Evolutionary conservation across 1,284 basidiomycete genomes (phyloP).

Genomic region (Austroboletus niveus): DNA sequence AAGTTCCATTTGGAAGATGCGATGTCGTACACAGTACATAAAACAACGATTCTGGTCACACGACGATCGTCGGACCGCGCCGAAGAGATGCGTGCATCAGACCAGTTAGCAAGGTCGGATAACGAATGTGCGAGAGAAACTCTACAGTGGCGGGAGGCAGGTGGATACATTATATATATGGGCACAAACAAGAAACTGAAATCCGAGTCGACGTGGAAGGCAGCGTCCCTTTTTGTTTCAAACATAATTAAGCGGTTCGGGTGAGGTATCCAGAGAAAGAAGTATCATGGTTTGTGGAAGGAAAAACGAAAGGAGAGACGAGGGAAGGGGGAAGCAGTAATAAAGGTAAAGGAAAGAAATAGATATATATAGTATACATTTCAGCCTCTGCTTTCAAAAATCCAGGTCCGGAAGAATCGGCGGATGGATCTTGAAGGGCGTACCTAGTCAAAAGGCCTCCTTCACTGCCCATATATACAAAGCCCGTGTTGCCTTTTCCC

Average conservation of each 20-base stretch:
- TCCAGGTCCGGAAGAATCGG: neutral
- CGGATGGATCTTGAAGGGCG: neutral
- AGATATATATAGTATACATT: neutral
- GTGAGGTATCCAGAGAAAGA: constrained; percentile 10
- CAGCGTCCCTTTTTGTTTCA: neutral
- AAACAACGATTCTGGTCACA: constrained; percentile 1
- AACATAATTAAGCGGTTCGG: constrained; percentile 1
- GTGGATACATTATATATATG: constrained; percentile 20
- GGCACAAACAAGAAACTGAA: constrained; percentile 3
- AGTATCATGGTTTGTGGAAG: constrained; percentile 3
- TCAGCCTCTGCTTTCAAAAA: neutral
- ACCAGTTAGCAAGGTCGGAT: constrained; percentile 2
- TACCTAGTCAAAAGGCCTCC: neutral
- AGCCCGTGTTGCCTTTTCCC: neutral
- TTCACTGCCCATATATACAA: neutral
- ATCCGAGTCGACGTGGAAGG: constrained; percentile 1
- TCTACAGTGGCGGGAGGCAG: constrained; percentile 12
- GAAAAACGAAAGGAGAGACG: neutral
- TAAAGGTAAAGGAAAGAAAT: neutral
- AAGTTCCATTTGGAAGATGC: neutral
- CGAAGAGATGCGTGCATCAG: neutral
- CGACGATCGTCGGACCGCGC: neutral
- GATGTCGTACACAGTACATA: neutral
- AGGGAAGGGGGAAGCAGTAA: neutral
- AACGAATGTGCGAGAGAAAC: constrained; percentile 25